Base-by-base conservation (phyloP, 768 basidiomycete species). In the Clavulina sp. region DNA sequence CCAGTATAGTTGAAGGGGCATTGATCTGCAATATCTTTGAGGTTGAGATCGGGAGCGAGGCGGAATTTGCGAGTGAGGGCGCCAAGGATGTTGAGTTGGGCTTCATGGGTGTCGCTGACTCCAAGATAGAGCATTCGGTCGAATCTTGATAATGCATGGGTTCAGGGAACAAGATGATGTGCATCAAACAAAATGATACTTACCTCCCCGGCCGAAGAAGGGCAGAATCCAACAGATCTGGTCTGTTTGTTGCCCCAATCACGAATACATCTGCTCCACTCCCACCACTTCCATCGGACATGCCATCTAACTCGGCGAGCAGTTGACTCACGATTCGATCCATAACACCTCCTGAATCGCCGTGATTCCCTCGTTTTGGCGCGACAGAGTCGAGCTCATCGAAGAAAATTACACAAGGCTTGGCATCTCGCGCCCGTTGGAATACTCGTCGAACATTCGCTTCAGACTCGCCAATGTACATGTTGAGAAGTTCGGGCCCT, bases 391-490 rank as follows among this genome's bases (percentile, higher is more conserved):
- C 92, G 26, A 96, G 70, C 64, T 96, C 92, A 64, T 96, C 92
- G 64, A 96, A 95, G 65, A 96, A 96, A 47, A 96, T 84, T 43
- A 95, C 83, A 64, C 92, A 96, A 5, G 92, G 92, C 50, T 78
- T 79, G 1, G 92, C 92, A 66, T 92, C 89, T 49, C 86, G 69
- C 26, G 92, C 92, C 9, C 78, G 76, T 62, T 92, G 86, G 64
- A 96, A 96, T 1, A 96, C 79, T 16, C 81, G 72, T 13, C 95
- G 77, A 36, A 99, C 92, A 65, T 97, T 99, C 55, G 96, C 95
- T 65, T 96, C 92, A 7, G 88, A 92, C 66, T 95, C 92, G 53
- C 92, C 92, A 59, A 96, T 93, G 66, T 93, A 96, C 92, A 96
- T 96, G 66, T 93, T 93, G 48, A 95, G 75, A 33, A 96, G 67